These are phyloP conservation scores for Penicillium silybi DNA, from an alignment of 495 filamentous ascomycete genomes.

Conservation along the genomic window DNA sequence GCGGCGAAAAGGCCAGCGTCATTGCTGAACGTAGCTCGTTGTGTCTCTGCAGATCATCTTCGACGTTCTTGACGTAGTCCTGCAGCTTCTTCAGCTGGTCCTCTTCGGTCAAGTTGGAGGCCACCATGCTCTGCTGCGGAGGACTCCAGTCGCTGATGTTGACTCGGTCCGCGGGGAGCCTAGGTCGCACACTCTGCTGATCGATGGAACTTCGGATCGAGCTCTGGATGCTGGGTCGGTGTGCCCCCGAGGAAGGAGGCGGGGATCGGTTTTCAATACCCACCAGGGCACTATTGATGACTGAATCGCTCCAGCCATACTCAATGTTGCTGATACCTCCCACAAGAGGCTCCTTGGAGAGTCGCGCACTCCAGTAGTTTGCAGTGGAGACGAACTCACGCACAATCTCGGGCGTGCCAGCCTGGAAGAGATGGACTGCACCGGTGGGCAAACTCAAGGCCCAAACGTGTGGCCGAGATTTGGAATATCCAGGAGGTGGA, in stretches of 20 bases:
- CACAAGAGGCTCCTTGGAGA: slow-evolving; percentile 87
- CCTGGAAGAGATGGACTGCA: slow-evolving; percentile 95
- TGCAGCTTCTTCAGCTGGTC: slow-evolving; percentile 75
- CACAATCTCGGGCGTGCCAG: slow-evolving; percentile 91
- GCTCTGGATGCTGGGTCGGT: slow-evolving; percentile 62
- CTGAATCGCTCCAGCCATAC: slow-evolving; percentile 91
- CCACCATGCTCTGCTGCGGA: slow-evolving; percentile 84
- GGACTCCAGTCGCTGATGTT: slow-evolving; percentile 90
- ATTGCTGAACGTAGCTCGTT: slow-evolving; percentile 83
- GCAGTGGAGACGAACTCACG: slow-evolving; percentile 90
- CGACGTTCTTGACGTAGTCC: slow-evolving; percentile 78
- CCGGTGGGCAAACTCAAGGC: slow-evolving; percentile 88
- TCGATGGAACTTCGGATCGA: slow-evolving; percentile 71
- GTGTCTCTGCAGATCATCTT: slow-evolving; percentile 79
- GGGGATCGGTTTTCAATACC: slow-evolving; percentile 43
- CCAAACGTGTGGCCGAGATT: slow-evolving; percentile 88
- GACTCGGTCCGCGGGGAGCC: slow-evolving; percentile 81
- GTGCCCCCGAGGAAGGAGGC: slow-evolving; percentile 37
- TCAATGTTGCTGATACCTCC: slow-evolving; percentile 96
- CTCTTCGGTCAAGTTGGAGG: slow-evolving; percentile 67
- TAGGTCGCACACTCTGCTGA: slow-evolving; percentile 55
- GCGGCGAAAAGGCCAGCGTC: slow-evolving; percentile 83
- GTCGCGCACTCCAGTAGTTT: slow-evolving; percentile 95
- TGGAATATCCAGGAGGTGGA: slow-evolving; percentile 89
- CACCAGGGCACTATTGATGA: slow-evolving; percentile 73